These are phyloP conservation scores for Rhizopogon vinicolor DNA, from an alignment of 768 basidiomycete genomes.

Conservation along the genomic window DNA sequence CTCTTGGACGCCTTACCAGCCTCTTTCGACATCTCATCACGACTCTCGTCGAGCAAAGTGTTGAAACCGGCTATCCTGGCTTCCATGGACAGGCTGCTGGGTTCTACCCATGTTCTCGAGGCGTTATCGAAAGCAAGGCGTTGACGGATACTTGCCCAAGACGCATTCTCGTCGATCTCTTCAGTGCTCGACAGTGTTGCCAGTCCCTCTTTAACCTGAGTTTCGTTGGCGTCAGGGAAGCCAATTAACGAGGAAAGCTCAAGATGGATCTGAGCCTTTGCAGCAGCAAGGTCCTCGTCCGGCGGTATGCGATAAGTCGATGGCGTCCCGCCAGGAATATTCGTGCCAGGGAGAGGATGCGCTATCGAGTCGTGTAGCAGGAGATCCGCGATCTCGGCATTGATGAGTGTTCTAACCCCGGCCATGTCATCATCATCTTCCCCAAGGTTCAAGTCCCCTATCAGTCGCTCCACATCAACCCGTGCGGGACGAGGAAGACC, in stretches of 20 bases:
- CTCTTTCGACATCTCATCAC: conserved; percentile 74
- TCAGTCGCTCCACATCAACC: conserved; percentile 63
- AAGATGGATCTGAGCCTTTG: conserved; percentile 66
- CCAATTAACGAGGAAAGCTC: conserved; percentile 82
- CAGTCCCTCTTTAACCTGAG: conserved; percentile 77
- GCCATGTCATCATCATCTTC: conserved; percentile 42
- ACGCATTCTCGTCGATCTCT: conserved; percentile 51
- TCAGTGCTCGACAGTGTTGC: conserved; percentile 59
- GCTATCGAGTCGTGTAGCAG: conserved; percentile 85
- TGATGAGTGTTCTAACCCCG: conserved; percentile 59
- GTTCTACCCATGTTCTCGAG: conserved; percentile 63
- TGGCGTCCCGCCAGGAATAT: conserved; percentile 62
- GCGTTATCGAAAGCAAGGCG: conserved; percentile 59
- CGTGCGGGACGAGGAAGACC: conserved; percentile 84
- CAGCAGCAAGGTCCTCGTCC: conserved; percentile 68
- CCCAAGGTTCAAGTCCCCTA: conserved; percentile 52
- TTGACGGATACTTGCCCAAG: conserved; percentile 69
- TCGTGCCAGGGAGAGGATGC: conserved; percentile 86
- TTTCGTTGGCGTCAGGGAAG: conserved; percentile 76
- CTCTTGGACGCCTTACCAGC: conserved; percentile 75
- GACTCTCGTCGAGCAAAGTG: conserved; percentile 53
- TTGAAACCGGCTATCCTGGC: conserved; percentile 62
- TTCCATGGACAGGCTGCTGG: conserved; percentile 49
- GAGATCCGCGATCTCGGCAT: conserved; percentile 73
- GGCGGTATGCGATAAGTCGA: conserved; percentile 72